These are phyloP conservation scores for Penicillium bialowiezense DNA, from an alignment of 495 filamentous ascomycete species.

Conservation along the genomic window DNA sequence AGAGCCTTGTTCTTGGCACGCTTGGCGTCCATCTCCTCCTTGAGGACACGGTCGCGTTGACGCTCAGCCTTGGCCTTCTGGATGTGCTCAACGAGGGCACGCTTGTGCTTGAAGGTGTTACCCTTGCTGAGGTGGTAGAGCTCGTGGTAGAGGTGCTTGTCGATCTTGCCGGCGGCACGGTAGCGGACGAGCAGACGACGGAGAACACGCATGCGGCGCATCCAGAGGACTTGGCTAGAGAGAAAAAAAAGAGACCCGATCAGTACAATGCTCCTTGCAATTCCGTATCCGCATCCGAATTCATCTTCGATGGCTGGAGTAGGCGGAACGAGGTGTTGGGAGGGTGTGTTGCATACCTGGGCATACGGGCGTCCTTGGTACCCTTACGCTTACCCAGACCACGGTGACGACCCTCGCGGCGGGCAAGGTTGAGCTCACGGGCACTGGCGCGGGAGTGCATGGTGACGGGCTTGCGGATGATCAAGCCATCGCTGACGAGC, in stretches of 20 bases:
- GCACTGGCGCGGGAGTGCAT: slow-evolving; percentile 98
- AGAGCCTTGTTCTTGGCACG: slow-evolving; percentile 99
- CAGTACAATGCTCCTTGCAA: slow-evolving; percentile 9
- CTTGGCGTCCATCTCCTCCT: slow-evolving; percentile 99
- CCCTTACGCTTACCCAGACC: slow-evolving; percentile 99
- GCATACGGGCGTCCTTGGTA: slow-evolving; percentile 99
- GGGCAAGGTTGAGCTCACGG: slow-evolving; percentile 83
- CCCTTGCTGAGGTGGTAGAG: slow-evolving; percentile 99
- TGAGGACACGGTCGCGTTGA: slow-evolving; percentile 84
- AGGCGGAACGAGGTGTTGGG: not conserved
- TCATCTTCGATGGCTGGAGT: too few relatives aligned
- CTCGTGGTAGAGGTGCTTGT: slow-evolving; percentile 99
- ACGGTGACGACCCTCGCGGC: slow-evolving; percentile 91
- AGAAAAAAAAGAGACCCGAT: slow-evolving; percentile 10
- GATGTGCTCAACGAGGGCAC: slow-evolving; percentile 98
- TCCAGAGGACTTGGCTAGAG: slow-evolving; percentile 90
- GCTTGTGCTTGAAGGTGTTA: slow-evolving; percentile 99
- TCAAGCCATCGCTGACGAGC: slow-evolving; percentile 98
- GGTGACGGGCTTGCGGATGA: slow-evolving; percentile 99
- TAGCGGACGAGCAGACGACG: slow-evolving; percentile 99
- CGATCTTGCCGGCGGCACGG: slow-evolving; percentile 98
- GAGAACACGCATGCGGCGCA: slow-evolving; percentile 98
- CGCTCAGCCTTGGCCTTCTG: slow-evolving; percentile 99
- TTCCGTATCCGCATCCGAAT: not conserved
- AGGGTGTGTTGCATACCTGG: slow-evolving; percentile 65